Evolutionary conservation across 306 rosid genomes (phyloP), one percentile per base, ranked within the genome.

Genomic region (Quercus gilva): DNA sequence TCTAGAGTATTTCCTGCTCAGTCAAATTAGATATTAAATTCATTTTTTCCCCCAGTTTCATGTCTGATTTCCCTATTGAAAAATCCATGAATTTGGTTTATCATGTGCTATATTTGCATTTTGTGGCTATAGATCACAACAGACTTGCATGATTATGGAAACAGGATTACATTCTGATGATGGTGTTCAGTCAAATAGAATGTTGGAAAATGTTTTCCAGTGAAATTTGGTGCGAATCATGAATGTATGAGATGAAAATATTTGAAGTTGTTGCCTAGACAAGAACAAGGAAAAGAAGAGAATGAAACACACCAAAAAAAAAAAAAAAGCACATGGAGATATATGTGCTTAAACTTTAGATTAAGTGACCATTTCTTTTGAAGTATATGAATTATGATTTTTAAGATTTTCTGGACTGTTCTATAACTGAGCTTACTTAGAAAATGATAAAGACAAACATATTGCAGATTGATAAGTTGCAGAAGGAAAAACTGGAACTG

Each of bases 391-490:
- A 37, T 51, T 60, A 18, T 3, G 53, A 19, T 37, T 71, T 29
- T 69, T 29, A 64, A 69, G n/a, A 51, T 55, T 25, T 67, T 23
- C 29, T 11, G 65, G 74, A 57, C 69, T 74, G 51, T 75, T 25
- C 69, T 37, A 45, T 37, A 63, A 56, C 74, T 60, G 78, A 43
- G 67, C 76, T 78, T 60, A n/a, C 67, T 74, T n/a, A 61, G 82
- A 35, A 84, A 65, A 79, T 79, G n/a, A 63, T 65, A 69, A 20
- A n/a, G 71, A 53, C 84, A 74, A 76, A 55, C 69, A 53, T 78
- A 72, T 75, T 81, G 76, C 92, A 95, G 99, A 85, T 87, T 87
- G 97, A 93, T 73, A 85, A 80, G 91, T 81, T 90, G 85, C 92
- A 85, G 85, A 86, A 84, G 87, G 92, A 84, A 68, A 90, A 87